These are phyloP conservation scores for Xylogone sp. DNA, from an alignment of 2,329 filamentous ascomycete genomes.

Conservation along the genomic window DNA sequence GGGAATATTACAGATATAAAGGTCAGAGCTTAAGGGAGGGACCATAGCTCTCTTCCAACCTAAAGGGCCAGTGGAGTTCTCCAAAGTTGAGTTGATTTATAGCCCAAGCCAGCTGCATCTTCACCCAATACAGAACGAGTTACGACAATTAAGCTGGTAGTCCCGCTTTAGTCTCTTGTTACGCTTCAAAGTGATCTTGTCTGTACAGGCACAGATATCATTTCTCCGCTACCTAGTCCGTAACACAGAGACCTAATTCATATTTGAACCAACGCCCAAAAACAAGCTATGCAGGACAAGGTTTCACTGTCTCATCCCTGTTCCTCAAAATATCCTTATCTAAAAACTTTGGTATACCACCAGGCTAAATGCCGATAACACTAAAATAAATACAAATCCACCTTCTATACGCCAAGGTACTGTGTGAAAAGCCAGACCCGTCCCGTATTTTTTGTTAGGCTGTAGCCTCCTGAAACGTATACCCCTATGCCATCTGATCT, in stretches of 20 bases:
- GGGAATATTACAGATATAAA: no score
- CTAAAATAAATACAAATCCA: not conserved
- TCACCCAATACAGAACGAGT: no score
- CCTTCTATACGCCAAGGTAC: not conserved
- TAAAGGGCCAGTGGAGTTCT: no score
- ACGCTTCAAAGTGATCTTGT: no score
- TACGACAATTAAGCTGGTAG: no score
- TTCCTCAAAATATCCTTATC: not conserved
- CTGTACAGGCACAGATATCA: no score
- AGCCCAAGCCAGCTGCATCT: no score
- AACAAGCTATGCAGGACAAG: not conserved
- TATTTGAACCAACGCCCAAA: not conserved
- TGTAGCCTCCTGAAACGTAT: not conserved
- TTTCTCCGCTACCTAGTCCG: not conserved
- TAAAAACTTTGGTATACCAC: not conserved
- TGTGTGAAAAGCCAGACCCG: not conserved
- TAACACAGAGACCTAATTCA: not conserved
- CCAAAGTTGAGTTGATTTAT: no score
- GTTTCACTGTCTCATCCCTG: not conserved
- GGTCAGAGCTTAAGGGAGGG: no score
- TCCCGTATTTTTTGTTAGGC: not conserved
- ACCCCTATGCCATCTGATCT: not conserved
- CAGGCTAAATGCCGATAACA: not conserved
- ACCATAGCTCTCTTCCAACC: no score
- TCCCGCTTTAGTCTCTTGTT: no score